Evolutionary conservation across 352 stramenopile genomes (phyloP), one percentile per base, ranked within the genome.

Genomic region (Globisporangium mamillatum): DNA sequence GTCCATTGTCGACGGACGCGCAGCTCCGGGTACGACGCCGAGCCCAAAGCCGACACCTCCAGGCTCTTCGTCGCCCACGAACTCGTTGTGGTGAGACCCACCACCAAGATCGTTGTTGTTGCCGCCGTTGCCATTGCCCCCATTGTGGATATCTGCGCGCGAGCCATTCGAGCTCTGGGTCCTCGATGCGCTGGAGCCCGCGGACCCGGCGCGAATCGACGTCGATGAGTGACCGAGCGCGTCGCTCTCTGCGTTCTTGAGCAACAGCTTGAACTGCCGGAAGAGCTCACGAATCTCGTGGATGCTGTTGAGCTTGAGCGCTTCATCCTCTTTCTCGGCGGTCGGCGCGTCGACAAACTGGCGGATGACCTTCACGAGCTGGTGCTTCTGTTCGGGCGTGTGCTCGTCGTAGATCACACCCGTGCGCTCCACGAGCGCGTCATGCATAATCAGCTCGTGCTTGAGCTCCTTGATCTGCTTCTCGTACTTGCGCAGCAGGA

Each of bases 371-470:
- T 86, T 70, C 60, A 89, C 66, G 25, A 98, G 78, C 62, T 81
- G 64, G 53, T 88, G 77, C 72, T 97, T 96, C 67, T 98, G 89
- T 72, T 97, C 93, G 1, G 92, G 88, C 9, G 92, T 97, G 69
- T 97, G 96, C 57, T 96, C 88, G 64, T 95, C 89, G 64, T 94
- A 95, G 1, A 93, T 77, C n/a, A 93, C 78, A 6, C 81, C 85
- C 3, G 80, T 87, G 36, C 93, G 86, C 50, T 97, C 92, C 8
- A 92, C 86, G 6, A 98, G 75, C n/a, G 94, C 92, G 69, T 98
- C 93, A 69, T 97, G 92, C 92, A 98, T 98, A 41, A 96, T 75
- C 18, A 98, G 73, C 63, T 98, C 93, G 66, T 98, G 90, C 66
- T 97, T 97, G 46, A 98, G 79, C 34, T 98, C 93, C 25, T 91